Evolutionary conservation across 2,329 filamentous ascomycete genomes (phyloP), one percentile per base, ranked within the genome.

Genomic region (Truncatella angustata): DNA sequence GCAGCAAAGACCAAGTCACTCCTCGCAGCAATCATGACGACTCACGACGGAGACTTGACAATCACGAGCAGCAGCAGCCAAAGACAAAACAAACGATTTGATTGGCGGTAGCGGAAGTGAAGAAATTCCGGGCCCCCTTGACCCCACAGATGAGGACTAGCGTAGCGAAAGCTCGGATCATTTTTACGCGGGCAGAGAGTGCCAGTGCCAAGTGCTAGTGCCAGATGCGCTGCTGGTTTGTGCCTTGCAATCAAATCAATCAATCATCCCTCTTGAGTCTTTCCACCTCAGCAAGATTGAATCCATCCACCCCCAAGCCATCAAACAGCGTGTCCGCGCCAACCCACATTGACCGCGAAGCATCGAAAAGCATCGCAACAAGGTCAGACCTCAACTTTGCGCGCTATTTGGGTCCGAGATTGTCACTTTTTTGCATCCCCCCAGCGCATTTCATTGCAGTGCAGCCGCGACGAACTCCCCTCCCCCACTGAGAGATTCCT

Each of bases 251-350:
- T 46, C 43, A 46, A 46, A 46, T 28, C 43, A n/a, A n/a, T n/a
- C n/a, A n/a, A n/a, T n/a, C n/a, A n/a, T n/a, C n/a, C n/a, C n/a
- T n/a, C n/a, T n/a, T n/a, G n/a, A n/a, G n/a, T 46, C 43, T 46
- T 46, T 28, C 40, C 43, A 30, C 43, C 24, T 28, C 28, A 12
- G 34, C 26, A 46, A 46, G 43, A 46, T 46, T 46, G 43, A 46
- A 46, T 46, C 43, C 43, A 46, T 46, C 43, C 43, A 46, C 43
- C 43, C 43, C 43, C 43, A 46, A 46, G 43, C 43, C 43, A 46
- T 46, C 43, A 46, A 28, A 32, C 43, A 20, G 43, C 43, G 43
- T 46, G 43, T 46, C 43, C 43, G 43, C 43, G 43, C 43, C 43
- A 46, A 23, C 43, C 43, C 43, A 46, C 43, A 21, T 28, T 28